Evolutionary conservation across 2,329 filamentous ascomycete species (phyloP).

Genomic region (Didymella lethalis): DNA sequence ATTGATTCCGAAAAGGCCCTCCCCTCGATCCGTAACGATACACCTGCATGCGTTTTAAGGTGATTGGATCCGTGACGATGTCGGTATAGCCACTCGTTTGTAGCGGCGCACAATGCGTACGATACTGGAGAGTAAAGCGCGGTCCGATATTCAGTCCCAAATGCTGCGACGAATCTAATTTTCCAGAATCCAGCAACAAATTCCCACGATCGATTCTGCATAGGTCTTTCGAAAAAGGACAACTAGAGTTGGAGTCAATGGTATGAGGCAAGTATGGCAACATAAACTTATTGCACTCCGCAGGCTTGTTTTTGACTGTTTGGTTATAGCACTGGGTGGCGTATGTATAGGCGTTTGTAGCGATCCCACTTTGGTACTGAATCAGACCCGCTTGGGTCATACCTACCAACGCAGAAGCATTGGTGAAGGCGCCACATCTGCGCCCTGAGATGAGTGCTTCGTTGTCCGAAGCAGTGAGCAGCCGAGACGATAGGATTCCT

Average conservation of each 20-base stretch:
- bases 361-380: neutral
- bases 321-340: neutral
- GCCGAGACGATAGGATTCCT: neutral
- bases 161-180: neutral
- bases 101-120: constrained; percentile 3
- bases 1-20: neutral
- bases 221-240: neutral
- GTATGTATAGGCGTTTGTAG: neutral
- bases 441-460: neutral
- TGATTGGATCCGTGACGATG: neutral
- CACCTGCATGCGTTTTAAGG: neutral
- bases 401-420: neutral
- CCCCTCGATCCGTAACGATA: neutral
- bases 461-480: neutral
- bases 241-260: neutral
- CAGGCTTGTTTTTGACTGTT: neutral
- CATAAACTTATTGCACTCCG: neutral
- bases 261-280: neutral
- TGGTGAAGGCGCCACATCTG: neutral
- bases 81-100: neutral
- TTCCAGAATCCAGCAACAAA: neutral
- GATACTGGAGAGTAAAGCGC: neutral
- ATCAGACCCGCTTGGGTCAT: neutral
- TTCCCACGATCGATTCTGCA: neutral
- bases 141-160: neutral